Base-by-base conservation (phyloP, 1,284 basidiomycete species). In the Amylostereum areolatum region DNA sequence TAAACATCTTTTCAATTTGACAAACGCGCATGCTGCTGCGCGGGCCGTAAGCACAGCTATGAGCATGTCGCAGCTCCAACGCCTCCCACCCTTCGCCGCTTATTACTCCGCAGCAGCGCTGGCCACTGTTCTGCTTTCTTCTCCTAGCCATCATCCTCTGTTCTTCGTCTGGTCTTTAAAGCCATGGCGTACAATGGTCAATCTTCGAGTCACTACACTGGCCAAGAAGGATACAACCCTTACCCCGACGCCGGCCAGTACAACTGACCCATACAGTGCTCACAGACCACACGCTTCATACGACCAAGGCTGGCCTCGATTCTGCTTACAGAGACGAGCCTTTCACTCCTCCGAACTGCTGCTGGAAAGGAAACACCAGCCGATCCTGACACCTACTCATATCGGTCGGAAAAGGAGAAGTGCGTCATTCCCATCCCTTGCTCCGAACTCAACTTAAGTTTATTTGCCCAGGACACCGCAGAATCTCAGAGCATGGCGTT, bases 221-320 rank as follows among this genome's bases (percentile, higher is more conserved):
- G 43, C 42, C 48, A 46, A 39, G 60, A 59, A 48, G 65, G 67
- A 50, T 71, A 71, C 48, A 64, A 72, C 52, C 66, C 63, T 8
- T 60, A 59, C 33, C 61, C 69, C 44, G 67, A 74, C 53, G 67
- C 66, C 28, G 65, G 70, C 53, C 54, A 62, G 28, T 67, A 74
- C 47, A 78, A 71, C 59, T n/a, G 74, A 79, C 61, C 67, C 78
- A 12, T 83, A 83, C 60, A 62, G 67, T 47, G 63, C 62, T 25
- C 57, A 62, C 40, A 60, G 72, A 53, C 72, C 74, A 7, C 75
- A 82, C 53, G 69, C 72, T 30, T 67, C 75, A 1, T 81, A 68
- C 50, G 64, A 66, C 40, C 66, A 64, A 43, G 59, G 59, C 25
- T n/a, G 62, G 59, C 5, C 65, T 63, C 55, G 58, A 74, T 40